Evolutionary conservation across 2,329 filamentous ascomycete genomes (phyloP), one percentile per base, ranked within the genome.

Genomic region (Curvularia sp.): DNA sequence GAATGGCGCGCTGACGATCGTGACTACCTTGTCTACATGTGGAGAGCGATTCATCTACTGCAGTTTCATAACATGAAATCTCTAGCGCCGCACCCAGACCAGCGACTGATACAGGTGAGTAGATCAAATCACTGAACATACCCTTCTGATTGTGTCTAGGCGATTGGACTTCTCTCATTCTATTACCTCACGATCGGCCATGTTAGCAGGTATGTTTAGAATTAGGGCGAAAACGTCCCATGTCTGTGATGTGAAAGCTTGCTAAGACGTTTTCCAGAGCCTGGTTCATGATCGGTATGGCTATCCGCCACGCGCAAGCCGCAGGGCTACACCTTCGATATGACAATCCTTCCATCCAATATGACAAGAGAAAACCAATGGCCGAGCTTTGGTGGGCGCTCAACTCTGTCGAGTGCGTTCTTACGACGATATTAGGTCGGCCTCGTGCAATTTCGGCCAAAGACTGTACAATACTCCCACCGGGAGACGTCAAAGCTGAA

Each of bases 311-410:
- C 55, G 75, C 72, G n/a, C 62, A 70, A 44, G 71, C 71, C 10
- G 66, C 74, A 13, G 77, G 76, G 10, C 60, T 80, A 6, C 76
- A 79, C 51, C 53, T 78, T 20, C 65, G 70, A 26, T 76, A 77
- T 43, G 64, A 72, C 9, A 64, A 68, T 48, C 62, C 63, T 5
- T 62, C 64, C 18, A 50, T 68, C 5, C 30, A 57, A 6, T 48
- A 58, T 4, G 43, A 59, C 10, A 57, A 66, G 22, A 75, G 68
- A 57, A 75, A 78, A 55, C 64, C 63, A 4, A 55, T 73, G 33
- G 65, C 71, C 18, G 68, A 70, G 20, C 67, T 74, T 18, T 80
- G 78, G 78, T 78, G 77, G 73, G 70, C 72, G 22, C 52, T 79
- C 8, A 72, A 74, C 41, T 69, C 67, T 1, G 47, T 77, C 20